Evolutionary conservation across 148 eudicot species (phyloP), one percentile per base, ranked within the genome.

Genomic region (Persicaria maculosa): DNA sequence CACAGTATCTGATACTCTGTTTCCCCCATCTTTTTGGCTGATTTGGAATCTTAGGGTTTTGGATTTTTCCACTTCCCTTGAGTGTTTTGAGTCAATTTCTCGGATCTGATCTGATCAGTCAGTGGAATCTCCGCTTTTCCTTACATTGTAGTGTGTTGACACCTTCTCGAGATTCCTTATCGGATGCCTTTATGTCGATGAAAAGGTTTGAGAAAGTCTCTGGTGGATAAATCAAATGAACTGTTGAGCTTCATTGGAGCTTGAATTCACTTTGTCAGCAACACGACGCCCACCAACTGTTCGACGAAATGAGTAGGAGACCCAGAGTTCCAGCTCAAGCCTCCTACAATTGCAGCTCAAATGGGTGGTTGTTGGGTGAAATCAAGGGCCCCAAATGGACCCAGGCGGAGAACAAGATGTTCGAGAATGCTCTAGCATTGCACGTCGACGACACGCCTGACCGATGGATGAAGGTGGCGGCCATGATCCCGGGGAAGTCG

Each of bases 401-500:
- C 2, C 88, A 84, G 78, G 99, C 90, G 77, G 97, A 95, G 80
- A 95, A 95, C 89, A 95, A 95, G 80, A 69, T 17, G 36, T 95
- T 95, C 50, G 99, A 95, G 81, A 83, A 82, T 68, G 99, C 99
- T 46, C 79, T 95, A 0, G 99, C 97, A 46, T 47, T 90, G 45
- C 83, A 73, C 72, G 99, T 90, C 67, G 86, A 88, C 47, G 73
- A 86, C 15, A 86, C 88, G 0, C 97, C 97, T 8, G 84, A 95
- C 72, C 84, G 97, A 75, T 95, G 96, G 96, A 65, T 55, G 1
- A 85, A 86, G 50, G 88, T 95, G 6, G 97, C 99, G 16, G 81
- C 73, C 12, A 86, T 83, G 93, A 84, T 87, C 48, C 97, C 97
- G 0, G 97, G 97, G 15, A 95, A 89, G 76, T 79, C 99, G 9